Evolutionary conservation across 192 early-diverging fungal genomes (phyloP).

Genomic region (Spizellomyces punctatus): DNA sequence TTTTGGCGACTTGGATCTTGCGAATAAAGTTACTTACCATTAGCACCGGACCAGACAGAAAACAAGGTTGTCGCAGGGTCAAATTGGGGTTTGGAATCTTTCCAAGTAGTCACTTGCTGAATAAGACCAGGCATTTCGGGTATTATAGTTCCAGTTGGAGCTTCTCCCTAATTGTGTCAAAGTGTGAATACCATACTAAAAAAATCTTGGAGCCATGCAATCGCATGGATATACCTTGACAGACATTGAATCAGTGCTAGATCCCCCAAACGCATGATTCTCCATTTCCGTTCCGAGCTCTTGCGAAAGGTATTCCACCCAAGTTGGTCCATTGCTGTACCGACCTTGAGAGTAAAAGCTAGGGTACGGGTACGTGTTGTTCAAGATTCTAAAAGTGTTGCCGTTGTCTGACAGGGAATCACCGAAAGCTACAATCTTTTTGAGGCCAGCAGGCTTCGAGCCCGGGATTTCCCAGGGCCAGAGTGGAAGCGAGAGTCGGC

Average conservation of each 20-base stretch:
- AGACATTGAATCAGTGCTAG: conserved; percentile 28
- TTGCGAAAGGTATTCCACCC: conserved; percentile 45
- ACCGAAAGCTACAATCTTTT: conserved; percentile 4
- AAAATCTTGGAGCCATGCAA: too few species aligned
- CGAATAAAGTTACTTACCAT: too few species aligned
- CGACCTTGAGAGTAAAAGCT: conserved; percentile 44
- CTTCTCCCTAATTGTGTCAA: background rate
- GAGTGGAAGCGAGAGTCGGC: background rate
- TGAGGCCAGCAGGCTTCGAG: conserved; percentile 1
- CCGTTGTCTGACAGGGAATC: background rate
- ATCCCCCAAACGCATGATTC: conserved; percentile 47
- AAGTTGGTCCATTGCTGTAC: conserved; percentile 51
- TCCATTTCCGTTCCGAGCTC: conserved; percentile 14
- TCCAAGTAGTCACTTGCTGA: background rate
- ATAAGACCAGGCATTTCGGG: background rate
- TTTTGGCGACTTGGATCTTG: too few species aligned
- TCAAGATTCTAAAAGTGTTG: conserved; percentile 3
- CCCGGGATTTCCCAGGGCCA: background rate
- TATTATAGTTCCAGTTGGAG: background rate
- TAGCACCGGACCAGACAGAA: conserved; percentile 2
- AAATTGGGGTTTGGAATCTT: background rate
- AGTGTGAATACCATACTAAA: too few species aligned
- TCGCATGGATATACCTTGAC: too few species aligned
- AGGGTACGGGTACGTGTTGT: background rate
- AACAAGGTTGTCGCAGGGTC: conserved; percentile 7